phyloP scores from a whole-genome alignment of 2,329 filamentous ascomycete species.

The Diaporthe sp. region DNA sequence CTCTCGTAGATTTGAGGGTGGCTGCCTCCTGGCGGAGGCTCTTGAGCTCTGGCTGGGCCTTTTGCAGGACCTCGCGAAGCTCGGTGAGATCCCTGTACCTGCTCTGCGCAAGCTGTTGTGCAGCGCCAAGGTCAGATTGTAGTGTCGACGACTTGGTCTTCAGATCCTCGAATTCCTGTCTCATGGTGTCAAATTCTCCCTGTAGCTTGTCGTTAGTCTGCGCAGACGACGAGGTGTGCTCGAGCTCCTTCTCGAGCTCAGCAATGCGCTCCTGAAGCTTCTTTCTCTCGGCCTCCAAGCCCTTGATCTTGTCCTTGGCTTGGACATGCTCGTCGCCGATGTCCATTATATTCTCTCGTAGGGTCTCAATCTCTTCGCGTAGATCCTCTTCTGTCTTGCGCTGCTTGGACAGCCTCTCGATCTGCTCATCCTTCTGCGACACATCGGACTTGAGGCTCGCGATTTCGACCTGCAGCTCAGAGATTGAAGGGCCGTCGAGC shows the following conservation, averaged over 20 bases:
- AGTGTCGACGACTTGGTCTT: constrained; percentile 78
- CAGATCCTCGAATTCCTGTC: constrained; percentile 74
- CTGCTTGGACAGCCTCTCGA: constrained; percentile 78
- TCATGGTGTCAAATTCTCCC: constrained; percentile 69
- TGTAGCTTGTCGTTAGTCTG: constrained; percentile 68
- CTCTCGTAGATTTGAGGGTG: constrained; percentile 79
- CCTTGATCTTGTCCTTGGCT: constrained; percentile 82
- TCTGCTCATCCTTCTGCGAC: constrained; percentile 77
- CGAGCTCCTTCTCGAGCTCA: constrained; percentile 80
- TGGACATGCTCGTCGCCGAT: constrained; percentile 89
- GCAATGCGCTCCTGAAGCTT: constrained; percentile 74
- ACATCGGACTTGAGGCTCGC: constrained; percentile 66
- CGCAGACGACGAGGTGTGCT: constrained; percentile 49
- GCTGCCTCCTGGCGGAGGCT: constrained; percentile 82
- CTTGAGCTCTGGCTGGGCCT: constrained; percentile 88
- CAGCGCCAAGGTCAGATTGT: constrained; percentile 86
- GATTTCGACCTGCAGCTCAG: constrained; percentile 63
- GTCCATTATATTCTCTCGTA: constrained; percentile 83
- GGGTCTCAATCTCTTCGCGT: constrained; percentile 85
- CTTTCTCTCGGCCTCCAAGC: constrained; percentile 77
- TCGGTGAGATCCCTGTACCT: constrained; percentile 91
- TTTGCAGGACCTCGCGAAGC: constrained; percentile 82
- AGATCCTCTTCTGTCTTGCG: constrained; percentile 83
- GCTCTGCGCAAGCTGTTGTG: constrained; percentile 86
- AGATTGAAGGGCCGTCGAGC: constrained; percentile 48